These are phyloP conservation scores for Elsinoe fawcettii DNA, from an alignment of 2,329 filamentous ascomycete genomes.

Conservation along the genomic window DNA sequence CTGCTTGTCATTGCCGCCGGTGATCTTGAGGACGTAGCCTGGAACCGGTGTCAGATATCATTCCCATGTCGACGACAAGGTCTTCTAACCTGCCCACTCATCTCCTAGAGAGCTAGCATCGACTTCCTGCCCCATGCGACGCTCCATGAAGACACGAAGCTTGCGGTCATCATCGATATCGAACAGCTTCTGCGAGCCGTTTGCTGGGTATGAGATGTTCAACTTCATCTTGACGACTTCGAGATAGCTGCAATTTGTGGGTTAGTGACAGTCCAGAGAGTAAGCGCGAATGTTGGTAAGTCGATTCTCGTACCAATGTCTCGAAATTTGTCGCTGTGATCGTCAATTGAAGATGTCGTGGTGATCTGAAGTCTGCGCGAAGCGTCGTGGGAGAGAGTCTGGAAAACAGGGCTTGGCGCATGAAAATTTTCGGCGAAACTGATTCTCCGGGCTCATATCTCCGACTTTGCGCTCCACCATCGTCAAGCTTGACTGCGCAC, in stretches of 20 bases:
- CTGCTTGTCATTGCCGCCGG: conserved; percentile 99
- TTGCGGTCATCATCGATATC: conserved; percentile 99
- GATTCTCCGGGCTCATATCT: not conserved
- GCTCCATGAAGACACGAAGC: conserved; percentile 97
- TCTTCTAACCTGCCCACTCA: conserved; percentile 79
- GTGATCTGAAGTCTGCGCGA: not conserved
- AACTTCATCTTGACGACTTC: conserved; percentile 53
- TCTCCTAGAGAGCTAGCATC: conserved; percentile 90
- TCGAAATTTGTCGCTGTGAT: conserved; percentile 5
- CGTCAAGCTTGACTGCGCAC: not conserved
- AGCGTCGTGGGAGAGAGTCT: not conserved
- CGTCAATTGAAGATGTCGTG: conserved; percentile 14
- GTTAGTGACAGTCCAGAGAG: not conserved
- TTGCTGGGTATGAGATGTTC: conserved; percentile 87
- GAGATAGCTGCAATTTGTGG: not conserved
- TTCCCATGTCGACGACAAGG: not conserved
- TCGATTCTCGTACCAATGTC: conserved; percentile 9
- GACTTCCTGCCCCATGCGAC: conserved; percentile 91
- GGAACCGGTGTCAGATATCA: not conserved
- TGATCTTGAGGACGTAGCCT: conserved; percentile 93
- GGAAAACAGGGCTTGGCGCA: not conserved
- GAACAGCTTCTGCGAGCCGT: conserved; percentile 99
- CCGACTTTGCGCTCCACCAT: not conserved
- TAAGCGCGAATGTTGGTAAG: not conserved
- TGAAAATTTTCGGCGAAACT: conserved; percentile 11